Percentiles rank a stretch among this genome's conserved stretches.
Evolutionary conservation across 2,329 filamentous ascomycete genomes (phyloP).

Genomic region (Aspergillus pseudotamarii): DNA sequence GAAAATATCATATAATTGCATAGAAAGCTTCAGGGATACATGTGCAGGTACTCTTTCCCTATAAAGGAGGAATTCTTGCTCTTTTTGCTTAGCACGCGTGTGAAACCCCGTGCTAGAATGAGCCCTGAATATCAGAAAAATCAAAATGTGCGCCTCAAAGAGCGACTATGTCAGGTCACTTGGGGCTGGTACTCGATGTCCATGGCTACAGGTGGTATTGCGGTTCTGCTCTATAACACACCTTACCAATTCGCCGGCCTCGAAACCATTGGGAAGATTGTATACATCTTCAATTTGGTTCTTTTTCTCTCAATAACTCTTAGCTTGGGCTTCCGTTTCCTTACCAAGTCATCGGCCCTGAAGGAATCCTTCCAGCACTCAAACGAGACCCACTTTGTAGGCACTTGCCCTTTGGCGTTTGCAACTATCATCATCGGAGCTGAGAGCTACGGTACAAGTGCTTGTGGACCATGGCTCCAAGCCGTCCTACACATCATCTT

Average conservation of each 20-base stretch:
- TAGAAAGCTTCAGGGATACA: background rate
- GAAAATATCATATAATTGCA: background rate
- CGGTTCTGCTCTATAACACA: slow-evolving; percentile 58
- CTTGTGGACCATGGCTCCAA: slow-evolving; percentile 57
- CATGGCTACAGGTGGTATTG: slow-evolving; percentile 73
- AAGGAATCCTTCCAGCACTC: slow-evolving; percentile 59
- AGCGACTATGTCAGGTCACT: slow-evolving; percentile 49
- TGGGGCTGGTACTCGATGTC: slow-evolving; percentile 72
- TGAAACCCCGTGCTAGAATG: background rate
- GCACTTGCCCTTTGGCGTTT: slow-evolving; percentile 57
- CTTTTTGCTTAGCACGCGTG: background rate
- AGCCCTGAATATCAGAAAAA: background rate
- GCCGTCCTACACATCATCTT: slow-evolving; percentile 63
- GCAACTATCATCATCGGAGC: slow-evolving; percentile 67
- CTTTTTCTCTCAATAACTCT: slow-evolving; percentile 61
- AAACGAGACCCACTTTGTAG: slow-evolving; percentile 67
- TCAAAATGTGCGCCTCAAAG: background rate
- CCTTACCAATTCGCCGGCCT: slow-evolving; percentile 67
- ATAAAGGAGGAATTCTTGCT: background rate
- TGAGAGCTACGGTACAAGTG: slow-evolving; percentile 63
- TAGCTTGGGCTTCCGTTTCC: slow-evolving; percentile 60
- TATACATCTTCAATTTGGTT: slow-evolving; percentile 67
- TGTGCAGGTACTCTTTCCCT: background rate
- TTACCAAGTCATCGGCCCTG: slow-evolving; percentile 54
- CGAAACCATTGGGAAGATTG: slow-evolving; percentile 61